Evolutionary conservation across 768 basidiomycete species (phyloP).

Genomic region (Lactarius quietus): DNA sequence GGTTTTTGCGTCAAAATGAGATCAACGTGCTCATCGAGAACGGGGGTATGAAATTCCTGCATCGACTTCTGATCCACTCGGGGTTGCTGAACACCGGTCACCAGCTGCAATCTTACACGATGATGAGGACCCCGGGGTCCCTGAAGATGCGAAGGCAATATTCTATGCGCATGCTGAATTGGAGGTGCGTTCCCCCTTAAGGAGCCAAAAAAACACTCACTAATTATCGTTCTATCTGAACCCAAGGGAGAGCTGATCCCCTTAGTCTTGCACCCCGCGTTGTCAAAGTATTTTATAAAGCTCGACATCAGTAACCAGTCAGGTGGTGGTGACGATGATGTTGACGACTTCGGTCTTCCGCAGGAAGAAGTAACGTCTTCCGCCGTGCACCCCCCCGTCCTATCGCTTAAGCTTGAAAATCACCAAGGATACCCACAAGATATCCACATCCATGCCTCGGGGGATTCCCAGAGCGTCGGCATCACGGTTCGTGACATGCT

Average conservation of each 20-base stretch:
- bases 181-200: background rate
- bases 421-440: slow-evolving; percentile 16
- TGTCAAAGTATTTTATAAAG: slow-evolving; percentile 15
- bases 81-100: background rate
- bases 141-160: slow-evolving; percentile 3
- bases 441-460: slow-evolving; percentile 3
- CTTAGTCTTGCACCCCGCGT: slow-evolving; percentile 13
- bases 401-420: slow-evolving; percentile 11
- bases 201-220: background rate
- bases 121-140: slow-evolving; percentile 5
- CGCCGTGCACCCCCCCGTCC: slow-evolving; percentile 12
- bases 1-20: slow-evolving; percentile 14
- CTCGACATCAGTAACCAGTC: slow-evolving; percentile 13
- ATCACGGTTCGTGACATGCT: slow-evolving; percentile 18
- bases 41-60: slow-evolving; percentile 4
- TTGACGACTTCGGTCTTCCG: slow-evolving; percentile 13
- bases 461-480: background rate
- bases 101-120: slow-evolving; percentile 13
- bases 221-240: background rate
- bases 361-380: slow-evolving; percentile 8
- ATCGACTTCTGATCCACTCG: too few relatives aligned
- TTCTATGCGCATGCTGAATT: slow-evolving; percentile 18
- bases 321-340: background rate
- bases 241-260: slow-evolving; percentile 17
- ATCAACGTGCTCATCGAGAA: slow-evolving; percentile 11